Percentiles rank a stretch among this genome's conserved stretches.
These are phyloP conservation scores for Umbelopsis isabellina DNA, from an alignment of 192 early-diverging fungal genomes.

Conservation along the genomic window DNA sequence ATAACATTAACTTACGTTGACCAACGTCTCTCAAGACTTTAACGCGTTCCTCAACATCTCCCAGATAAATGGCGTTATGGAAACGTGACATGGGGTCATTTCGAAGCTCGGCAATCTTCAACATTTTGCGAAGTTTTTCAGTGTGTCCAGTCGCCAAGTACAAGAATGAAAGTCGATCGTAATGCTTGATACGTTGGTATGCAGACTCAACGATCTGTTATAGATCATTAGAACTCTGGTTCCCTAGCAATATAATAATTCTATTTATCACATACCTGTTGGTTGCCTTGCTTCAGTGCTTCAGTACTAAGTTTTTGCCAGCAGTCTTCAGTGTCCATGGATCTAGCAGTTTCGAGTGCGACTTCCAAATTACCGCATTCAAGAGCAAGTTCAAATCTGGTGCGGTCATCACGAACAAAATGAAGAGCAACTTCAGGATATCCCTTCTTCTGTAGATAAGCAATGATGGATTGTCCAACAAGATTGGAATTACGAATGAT, in stretches of 20 bases:
- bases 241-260: not conserved
- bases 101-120: constrained; percentile 88
- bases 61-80: constrained; percentile 91
- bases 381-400: constrained; percentile 94
- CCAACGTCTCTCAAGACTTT: constrained; percentile 83
- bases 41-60: constrained; percentile 92
- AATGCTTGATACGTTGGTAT: constrained; percentile 90
- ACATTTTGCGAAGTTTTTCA: constrained; percentile 93
- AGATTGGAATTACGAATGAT: constrained; percentile 96
- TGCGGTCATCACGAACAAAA: constrained; percentile 96
- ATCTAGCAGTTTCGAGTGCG: constrained; percentile 92
- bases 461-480: constrained; percentile 98
- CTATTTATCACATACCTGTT: constrained; percentile 54
- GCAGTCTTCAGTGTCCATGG: constrained; percentile 85
- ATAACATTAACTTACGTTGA: constrained; percentile 61
- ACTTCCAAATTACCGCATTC: constrained; percentile 97
- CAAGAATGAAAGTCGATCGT: constrained; percentile 93
- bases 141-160: constrained; percentile 92
- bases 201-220: constrained; percentile 81
- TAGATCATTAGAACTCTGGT: not conserved
- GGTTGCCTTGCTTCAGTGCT: constrained; percentile 90
- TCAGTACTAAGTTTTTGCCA: constrained; percentile 91
- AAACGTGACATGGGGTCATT: constrained; percentile 88
- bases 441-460: constrained; percentile 98
- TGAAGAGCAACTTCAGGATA: constrained; percentile 98